Conservation (phyloP, 805 yeast species). For the Metschnikowia reukaufii region DNA sequence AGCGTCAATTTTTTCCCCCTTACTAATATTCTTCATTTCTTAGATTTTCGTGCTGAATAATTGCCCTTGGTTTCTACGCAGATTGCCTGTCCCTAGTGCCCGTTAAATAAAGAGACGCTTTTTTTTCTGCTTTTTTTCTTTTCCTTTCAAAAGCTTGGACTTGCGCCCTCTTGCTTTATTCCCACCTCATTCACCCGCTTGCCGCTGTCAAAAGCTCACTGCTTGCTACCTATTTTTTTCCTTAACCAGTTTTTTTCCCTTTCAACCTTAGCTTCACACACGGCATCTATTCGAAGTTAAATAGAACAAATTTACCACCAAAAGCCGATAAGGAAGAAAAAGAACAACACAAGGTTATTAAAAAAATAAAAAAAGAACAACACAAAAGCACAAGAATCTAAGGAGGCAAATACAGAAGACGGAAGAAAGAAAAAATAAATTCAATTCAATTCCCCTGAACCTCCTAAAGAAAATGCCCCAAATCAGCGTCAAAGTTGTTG, state of each 20-base stretch:
- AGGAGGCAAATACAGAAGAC: too few relatives aligned
- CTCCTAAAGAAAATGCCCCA: too few relatives aligned
- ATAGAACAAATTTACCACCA: too few relatives aligned
- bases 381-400: not conserved
- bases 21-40: not conserved
- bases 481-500: constrained; percentile 75
- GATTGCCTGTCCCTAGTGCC: not conserved
- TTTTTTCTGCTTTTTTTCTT: not conserved
- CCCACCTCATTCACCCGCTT: not conserved
- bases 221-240: not conserved
- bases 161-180: not conserved
- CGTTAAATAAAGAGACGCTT: not conserved
- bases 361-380: not conserved
- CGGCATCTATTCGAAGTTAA: too few relatives aligned
- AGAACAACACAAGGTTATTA: not conserved
- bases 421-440: too few relatives aligned
- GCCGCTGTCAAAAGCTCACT: not conserved
- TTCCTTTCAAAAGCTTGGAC: not conserved
- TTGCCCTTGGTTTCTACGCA: not conserved
- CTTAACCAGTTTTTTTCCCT: too few relatives aligned
- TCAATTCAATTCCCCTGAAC: too few relatives aligned
- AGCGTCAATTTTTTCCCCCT: not conserved
- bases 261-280: too few relatives aligned
- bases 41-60: not conserved
- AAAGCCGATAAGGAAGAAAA: not conserved